These are phyloP conservation scores for Serendipita indica DNA, from an alignment of 768 basidiomycete species.

Conservation along the genomic window DNA sequence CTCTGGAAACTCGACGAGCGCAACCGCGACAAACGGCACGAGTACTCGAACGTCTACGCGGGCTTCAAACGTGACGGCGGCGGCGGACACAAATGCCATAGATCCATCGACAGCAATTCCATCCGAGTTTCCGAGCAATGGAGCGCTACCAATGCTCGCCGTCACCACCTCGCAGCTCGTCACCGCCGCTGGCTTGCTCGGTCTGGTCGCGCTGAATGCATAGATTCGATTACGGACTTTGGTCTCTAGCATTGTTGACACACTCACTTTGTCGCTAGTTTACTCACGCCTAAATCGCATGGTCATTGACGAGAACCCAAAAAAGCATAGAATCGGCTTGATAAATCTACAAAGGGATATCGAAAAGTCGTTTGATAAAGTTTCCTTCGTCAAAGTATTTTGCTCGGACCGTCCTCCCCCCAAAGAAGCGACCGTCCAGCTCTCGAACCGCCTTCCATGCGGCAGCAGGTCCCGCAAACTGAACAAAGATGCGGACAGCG, in stretches of 20 bases:
- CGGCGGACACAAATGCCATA: neutral
- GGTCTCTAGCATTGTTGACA: neutral
- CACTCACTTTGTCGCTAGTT: neutral
- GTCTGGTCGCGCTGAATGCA: neutral
- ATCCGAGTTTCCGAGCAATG: constrained; percentile 1
- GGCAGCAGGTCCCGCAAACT: constrained; percentile 80
- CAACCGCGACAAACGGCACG: neutral
- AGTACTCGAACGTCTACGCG: neutral
- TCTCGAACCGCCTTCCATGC: constrained; percentile 95
- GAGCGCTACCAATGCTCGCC: neutral
- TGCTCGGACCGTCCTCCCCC: constrained; percentile 68
- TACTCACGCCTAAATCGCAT: neutral
- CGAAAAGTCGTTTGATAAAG: constrained; percentile 19
- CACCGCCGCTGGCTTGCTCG: neutral
- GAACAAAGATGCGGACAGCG: constrained; percentile 81
- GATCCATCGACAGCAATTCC: neutral
- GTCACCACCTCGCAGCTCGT: neutral
- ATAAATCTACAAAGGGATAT: neutral
- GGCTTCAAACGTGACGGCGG: neutral
- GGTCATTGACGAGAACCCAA: too few relatives aligned
- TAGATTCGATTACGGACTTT: too few relatives aligned
- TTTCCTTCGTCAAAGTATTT: constrained; percentile 58
- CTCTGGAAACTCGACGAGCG: neutral
- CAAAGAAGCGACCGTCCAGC: constrained; percentile 85
- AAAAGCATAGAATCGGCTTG: too few relatives aligned